Conservation (phyloP, 495 filamentous ascomycete genomes). For the Podospora appendiculata region DNA sequence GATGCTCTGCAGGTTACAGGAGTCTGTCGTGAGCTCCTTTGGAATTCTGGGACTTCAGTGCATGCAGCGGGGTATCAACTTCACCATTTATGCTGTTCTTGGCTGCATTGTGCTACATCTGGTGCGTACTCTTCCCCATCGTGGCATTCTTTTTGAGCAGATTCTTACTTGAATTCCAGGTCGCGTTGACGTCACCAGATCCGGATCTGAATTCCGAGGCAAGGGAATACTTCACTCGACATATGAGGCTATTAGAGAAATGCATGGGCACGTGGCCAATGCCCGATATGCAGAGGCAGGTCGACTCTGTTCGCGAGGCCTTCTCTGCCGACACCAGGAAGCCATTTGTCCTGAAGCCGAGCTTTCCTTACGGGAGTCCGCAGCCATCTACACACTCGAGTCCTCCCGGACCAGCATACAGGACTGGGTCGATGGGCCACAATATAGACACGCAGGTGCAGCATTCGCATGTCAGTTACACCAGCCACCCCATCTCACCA, state of each 20-base stretch:
- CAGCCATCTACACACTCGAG: constrained; percentile 50
- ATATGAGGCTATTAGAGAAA: constrained; percentile 91
- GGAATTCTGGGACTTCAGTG: constrained; percentile 76
- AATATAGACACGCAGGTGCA: constrained; percentile 36
- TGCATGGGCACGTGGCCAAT: constrained; percentile 82
- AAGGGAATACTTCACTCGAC: constrained; percentile 83
- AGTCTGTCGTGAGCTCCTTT: constrained; percentile 70
- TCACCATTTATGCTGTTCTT: constrained; percentile 85
- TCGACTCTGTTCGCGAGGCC: constrained; percentile 82
- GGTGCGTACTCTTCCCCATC: constrained; percentile 45
- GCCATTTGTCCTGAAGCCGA: constrained; percentile 81
- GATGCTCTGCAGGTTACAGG: constrained; percentile 82
- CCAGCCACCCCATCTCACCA: constrained; percentile 70
- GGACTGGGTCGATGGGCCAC: constrained; percentile 34
- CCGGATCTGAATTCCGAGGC: constrained; percentile 80
- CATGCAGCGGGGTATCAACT: constrained; percentile 94
- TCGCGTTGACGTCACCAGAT: constrained; percentile 90
- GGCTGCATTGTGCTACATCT: constrained; percentile 94
- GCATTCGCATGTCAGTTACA: constrained; percentile 68
- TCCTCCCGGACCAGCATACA: constrained; percentile 49
- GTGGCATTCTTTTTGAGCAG: neutral
- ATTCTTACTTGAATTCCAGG: constrained; percentile 38
- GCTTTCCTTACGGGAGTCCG: constrained; percentile 84
- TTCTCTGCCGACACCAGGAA: constrained; percentile 83
- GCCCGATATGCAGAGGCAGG: constrained; percentile 85